Conservation (phyloP, 1,284 basidiomycete species). For the Heterobasidion annosum region DNA sequence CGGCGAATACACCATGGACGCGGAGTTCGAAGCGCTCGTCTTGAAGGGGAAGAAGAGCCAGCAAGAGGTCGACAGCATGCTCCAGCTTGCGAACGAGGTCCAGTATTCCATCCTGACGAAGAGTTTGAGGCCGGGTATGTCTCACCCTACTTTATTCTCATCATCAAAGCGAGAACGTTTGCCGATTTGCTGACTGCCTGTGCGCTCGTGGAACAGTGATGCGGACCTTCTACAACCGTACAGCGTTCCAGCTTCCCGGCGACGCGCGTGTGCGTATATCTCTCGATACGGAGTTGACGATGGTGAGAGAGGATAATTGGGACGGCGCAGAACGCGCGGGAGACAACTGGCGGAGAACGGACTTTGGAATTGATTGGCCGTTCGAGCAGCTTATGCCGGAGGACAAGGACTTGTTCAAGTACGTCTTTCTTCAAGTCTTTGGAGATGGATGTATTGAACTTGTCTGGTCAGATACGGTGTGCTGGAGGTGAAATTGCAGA, state of each 20-base stretch:
- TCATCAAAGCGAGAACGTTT: background rate
- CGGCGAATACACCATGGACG: slow-evolving; percentile 92
- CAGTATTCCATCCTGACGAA: slow-evolving; percentile 89
- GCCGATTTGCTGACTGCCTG: background rate
- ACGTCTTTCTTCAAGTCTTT: slow-evolving; percentile 19
- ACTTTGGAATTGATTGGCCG: slow-evolving; percentile 89
- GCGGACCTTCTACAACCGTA: slow-evolving; percentile 99
- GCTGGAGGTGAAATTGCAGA: slow-evolving; percentile 96
- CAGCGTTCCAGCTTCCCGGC: slow-evolving; percentile 97
- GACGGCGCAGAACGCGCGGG: slow-evolving; percentile 74
- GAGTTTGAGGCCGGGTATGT: slow-evolving; percentile 70
- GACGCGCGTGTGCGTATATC: slow-evolving; percentile 98
- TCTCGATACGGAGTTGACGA: slow-evolving; percentile 91
- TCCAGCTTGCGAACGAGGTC: slow-evolving; percentile 93
- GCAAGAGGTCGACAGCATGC: slow-evolving; percentile 91
- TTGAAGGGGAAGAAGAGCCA: slow-evolving; percentile 93
- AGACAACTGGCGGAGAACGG: slow-evolving; percentile 90
- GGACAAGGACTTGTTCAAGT: slow-evolving; percentile 93
- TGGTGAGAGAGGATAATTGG: slow-evolving; percentile 97
- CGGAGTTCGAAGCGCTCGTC: slow-evolving; percentile 84
- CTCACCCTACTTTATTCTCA: slow-evolving; percentile 7
- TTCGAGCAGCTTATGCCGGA: slow-evolving; percentile 73
- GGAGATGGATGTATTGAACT: background rate
- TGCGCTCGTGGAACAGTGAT: slow-evolving; percentile 48
- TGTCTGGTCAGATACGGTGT: slow-evolving; percentile 64